phyloP scores from a whole-genome alignment of 257 asterid species.

The Euphrasia confusa region DNA sequence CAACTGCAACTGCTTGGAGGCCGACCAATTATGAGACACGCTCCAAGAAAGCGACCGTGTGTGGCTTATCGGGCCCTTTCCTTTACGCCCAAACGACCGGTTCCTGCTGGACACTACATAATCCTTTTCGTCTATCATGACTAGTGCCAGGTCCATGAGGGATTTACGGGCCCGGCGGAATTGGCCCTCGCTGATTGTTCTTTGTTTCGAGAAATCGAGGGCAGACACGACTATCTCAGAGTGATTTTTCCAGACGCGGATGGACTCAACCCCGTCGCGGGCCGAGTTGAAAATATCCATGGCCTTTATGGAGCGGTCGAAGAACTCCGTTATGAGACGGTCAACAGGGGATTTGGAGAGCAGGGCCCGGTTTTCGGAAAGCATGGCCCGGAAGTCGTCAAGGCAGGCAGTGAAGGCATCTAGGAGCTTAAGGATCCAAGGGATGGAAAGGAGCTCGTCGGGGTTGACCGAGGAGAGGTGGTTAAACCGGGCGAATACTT shows the following conservation, averaged over 20 bases:
- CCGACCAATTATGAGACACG: constrained; percentile 84
- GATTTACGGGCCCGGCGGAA: constrained; percentile 80
- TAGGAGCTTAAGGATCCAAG: constrained; percentile 72
- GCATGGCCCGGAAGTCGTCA: constrained; percentile 49
- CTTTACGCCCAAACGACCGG: constrained; percentile 76
- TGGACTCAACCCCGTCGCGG: constrained; percentile 78
- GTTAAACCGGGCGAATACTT: constrained; percentile 46
- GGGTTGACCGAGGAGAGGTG: constrained; percentile 46
- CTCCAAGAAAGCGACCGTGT: constrained; percentile 94
- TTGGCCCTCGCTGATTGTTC: constrained; percentile 57
- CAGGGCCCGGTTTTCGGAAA: constrained; percentile 37
- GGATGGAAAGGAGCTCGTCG: constrained; percentile 68
- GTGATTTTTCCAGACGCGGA: constrained; percentile 76
- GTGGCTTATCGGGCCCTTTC: constrained; percentile 61
- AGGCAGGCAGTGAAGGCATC: constrained; percentile 57
- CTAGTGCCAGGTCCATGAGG: constrained; percentile 65
- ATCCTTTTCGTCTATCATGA: constrained; percentile 77
- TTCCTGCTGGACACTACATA: constrained; percentile 58
- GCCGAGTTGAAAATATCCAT: constrained; percentile 83
- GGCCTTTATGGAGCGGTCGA: constrained; percentile 73
- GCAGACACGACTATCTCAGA: constrained; percentile 66
- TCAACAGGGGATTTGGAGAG: constrained; percentile 54
- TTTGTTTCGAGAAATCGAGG: constrained; percentile 31
- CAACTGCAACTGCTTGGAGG: constrained; percentile 84
- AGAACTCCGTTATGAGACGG: constrained; percentile 54